Evolutionary conservation across 148 eudicot species (phyloP), one percentile per base, ranked within the genome.

Genomic region (Fagopyrum homotropicum): DNA sequence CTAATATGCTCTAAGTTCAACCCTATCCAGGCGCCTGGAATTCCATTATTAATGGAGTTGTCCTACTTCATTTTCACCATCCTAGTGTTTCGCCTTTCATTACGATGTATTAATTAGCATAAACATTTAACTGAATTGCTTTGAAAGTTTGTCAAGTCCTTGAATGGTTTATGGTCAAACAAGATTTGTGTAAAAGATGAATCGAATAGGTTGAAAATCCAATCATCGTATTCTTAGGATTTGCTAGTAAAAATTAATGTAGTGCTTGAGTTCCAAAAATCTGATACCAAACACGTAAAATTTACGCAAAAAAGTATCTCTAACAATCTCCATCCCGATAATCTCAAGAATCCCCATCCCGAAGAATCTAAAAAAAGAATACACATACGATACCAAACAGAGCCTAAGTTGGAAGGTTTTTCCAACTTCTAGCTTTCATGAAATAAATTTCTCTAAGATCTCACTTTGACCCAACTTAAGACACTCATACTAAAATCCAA

Each of bases 21-120:
- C 78, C 89, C 98, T 6, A 86, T 89, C 69, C 88, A 91, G 80
- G 87, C 86, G 79, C 84, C 84, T 84, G 81, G 76, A 76, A 83
- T 85, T 48, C 66, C 85, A 72, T 89, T 59, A 59, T 22, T 59
- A 57, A 22, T 59, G 66, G 66, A 59, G 35, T 30, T 59, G 49
- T 22, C 22, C 70, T 22, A 64, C 70, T 26, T 9, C 15, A 7
- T 55, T 55, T 22, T n/a, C 26, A 16, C 59, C 22, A 15, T 7
- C 55, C 2, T 16, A 52, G 75, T 54, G 75, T n/a, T 30, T 11
- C 43, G 43, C 29, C 69, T 45, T 60, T 75, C 69, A 45, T 75
- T 9, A 26, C 22, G 1, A 16, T 64, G 45, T 35, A 4, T 64
- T 12, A 16, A 16, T 30, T 64, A 59, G 12, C 4, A 8, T 59